A percentile compares a stretch with the other conserved stretches of the same genome.
These are phyloP conservation scores for Petunia axillaris DNA, from an alignment of 257 asterid species.

Conservation along the genomic window DNA sequence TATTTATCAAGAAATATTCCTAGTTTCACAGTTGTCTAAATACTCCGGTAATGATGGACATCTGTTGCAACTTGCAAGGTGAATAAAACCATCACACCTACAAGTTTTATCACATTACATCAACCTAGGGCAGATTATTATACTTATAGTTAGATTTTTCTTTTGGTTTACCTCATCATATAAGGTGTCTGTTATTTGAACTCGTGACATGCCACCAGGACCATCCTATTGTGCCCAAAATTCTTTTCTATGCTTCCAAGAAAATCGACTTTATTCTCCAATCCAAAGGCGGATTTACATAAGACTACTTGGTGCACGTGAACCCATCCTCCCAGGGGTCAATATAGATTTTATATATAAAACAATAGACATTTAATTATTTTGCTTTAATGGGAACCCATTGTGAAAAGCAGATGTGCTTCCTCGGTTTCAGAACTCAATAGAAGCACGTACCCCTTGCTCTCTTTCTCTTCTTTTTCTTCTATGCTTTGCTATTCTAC, in stretches of 20 bases:
- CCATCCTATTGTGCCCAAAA: neutral
- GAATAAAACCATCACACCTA: neutral
- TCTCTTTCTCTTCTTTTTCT: no score
- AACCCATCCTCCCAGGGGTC: no score
- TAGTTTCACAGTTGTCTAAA: neutral
- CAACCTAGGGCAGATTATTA: neutral
- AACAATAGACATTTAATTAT: no score
- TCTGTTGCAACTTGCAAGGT: conserved; percentile 1
- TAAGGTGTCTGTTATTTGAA: neutral
- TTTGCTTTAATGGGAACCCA: no score
- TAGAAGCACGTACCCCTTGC: no score
- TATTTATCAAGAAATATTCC: no score
- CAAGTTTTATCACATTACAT: neutral
- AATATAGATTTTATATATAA: no score
- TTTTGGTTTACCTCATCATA: conserved; percentile 6
- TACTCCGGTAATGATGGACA: neutral
- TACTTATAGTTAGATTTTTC: neutral
- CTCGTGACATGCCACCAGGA: neutral
- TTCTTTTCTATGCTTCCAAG: no score
- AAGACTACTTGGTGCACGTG: neutral
- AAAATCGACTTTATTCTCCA: neutral
- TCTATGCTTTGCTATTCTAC: no score
- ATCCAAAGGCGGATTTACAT: neutral
- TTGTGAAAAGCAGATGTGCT: no score
- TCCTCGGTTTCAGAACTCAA: no score